Evolutionary conservation across 1,139 yeast genomes (phyloP).

Genomic region (Candida gigantensis): DNA sequence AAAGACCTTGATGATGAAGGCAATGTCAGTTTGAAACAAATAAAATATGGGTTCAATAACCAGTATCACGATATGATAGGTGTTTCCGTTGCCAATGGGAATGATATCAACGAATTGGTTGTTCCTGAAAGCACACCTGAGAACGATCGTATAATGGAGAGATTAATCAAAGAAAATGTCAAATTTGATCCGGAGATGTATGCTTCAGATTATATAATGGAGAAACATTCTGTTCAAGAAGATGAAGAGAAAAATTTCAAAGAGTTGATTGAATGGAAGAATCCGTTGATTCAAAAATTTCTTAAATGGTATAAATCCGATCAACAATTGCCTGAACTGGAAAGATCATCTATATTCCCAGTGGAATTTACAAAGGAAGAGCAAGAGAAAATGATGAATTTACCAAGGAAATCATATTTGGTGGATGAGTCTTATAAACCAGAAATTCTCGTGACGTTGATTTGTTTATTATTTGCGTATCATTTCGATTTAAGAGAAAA

Average conservation of each 20-base stretch:
- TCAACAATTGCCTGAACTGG: conserved; percentile 21
- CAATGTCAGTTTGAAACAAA: conserved; percentile 9
- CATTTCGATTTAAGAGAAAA: conserved; percentile 75
- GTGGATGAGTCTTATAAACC: conserved; percentile 48
- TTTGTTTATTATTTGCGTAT: conserved; percentile 70
- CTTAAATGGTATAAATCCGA: conserved; percentile 51
- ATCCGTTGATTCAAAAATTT: conserved; percentile 47
- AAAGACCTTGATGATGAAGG: conserved; percentile 13
- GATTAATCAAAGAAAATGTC: conserved; percentile 68
- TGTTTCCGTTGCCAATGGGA: conserved; percentile 73
- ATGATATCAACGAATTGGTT: conserved; percentile 84
- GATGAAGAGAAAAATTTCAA: conserved; percentile 57
- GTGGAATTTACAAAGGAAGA: conserved; percentile 60
- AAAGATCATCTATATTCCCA: conserved; percentile 33
- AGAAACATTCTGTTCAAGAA: conserved; percentile 52
- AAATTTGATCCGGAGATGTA: conserved; percentile 89
- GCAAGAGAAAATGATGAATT: conserved; percentile 62
- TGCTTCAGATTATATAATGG: conserved; percentile 77
- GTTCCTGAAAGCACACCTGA: conserved; percentile 70
- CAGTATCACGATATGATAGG: conserved; percentile 62
- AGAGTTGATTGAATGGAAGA: conserved; percentile 57
- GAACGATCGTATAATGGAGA: conserved; percentile 60
- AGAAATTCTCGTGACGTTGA: conserved; percentile 56
- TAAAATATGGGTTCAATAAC: conserved; percentile 76
- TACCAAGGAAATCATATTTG: conserved; percentile 66